Conservation (phyloP, 371 early-diverging fungal genomes). For the Smittium culicis region DNA sequence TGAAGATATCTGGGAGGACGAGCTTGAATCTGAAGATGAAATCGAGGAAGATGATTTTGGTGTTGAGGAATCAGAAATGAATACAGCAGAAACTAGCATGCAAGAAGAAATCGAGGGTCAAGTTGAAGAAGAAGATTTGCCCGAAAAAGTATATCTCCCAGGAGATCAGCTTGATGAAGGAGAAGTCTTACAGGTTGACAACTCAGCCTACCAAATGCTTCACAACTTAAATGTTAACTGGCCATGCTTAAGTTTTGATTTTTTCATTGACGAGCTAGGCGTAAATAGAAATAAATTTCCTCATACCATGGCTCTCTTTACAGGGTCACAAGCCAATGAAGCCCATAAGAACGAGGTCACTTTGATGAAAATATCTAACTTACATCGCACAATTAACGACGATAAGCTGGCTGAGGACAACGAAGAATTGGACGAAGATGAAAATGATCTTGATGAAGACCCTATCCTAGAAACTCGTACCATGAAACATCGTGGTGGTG, state of each 20-base stretch:
- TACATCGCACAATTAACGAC: conserved; percentile 81
- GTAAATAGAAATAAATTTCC: conserved; percentile 73
- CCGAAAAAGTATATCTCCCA: conserved; percentile 69
- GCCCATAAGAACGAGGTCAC: conserved; percentile 75
- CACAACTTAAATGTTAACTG: conserved; percentile 79
- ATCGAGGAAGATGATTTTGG: conserved; percentile 38
- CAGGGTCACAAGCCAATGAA: conserved; percentile 83
- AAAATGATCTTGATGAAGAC: conserved; percentile 81
- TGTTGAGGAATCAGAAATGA: conserved; percentile 34
- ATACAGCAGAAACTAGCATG: conserved; percentile 26
- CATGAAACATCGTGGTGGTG: conserved; percentile 75
- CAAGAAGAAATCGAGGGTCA: conserved; percentile 43
- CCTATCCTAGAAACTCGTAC: conserved; percentile 74
- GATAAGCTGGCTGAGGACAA: conserved; percentile 46
- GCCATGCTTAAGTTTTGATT: conserved; percentile 95
- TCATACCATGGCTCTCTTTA: conserved; percentile 78
- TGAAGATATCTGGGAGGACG: conserved; percentile 92
- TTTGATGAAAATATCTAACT: conserved; percentile 82
- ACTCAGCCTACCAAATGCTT: conserved; percentile 88
- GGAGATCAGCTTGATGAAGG: conserved; percentile 77
- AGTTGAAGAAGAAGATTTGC: conserved; percentile 22
- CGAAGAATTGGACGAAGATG: conserved; percentile 48
- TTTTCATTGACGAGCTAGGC: conserved; percentile 72
- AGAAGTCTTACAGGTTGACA: conserved; percentile 85
- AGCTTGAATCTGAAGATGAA: conserved; percentile 61